Conservation (phyloP, 176 grass and related monocot species). For the Pharus latifolius region DNA sequence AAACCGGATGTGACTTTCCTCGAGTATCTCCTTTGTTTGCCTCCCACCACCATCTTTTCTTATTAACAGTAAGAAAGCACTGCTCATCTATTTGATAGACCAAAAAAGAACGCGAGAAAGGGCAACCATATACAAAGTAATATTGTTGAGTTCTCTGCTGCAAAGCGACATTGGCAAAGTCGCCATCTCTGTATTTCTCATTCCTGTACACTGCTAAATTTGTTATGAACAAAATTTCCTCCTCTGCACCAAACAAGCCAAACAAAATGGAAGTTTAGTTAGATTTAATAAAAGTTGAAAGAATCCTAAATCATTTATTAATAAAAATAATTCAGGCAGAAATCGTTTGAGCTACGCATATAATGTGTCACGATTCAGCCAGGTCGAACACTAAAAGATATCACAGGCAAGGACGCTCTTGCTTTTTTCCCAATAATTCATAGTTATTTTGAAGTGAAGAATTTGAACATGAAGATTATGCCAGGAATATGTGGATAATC, state of each 20-base stretch:
- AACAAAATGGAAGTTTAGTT: not conserved
- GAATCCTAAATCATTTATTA: not conserved
- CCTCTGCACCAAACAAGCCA: constrained; percentile 37
- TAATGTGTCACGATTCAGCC: not conserved
- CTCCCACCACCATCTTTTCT: constrained; percentile 7
- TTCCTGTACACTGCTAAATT: constrained; percentile 33
- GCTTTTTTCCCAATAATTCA: too few relatives aligned
- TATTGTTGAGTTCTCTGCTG: constrained; percentile 1
- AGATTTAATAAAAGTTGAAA: not conserved
- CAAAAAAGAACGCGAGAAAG: constrained; percentile 4
- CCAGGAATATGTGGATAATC: not conserved
- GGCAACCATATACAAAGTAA: constrained; percentile 22
- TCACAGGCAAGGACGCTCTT: not conserved
- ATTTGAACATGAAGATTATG: too few relatives aligned
- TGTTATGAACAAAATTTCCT: constrained; percentile 51
- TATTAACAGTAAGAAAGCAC: constrained; percentile 16
- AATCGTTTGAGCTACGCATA: not conserved
- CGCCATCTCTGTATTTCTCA: not conserved
- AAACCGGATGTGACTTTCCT: constrained; percentile 1
- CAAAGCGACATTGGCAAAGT: constrained; percentile 19
- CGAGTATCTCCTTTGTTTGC: constrained; percentile 10
- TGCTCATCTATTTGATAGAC: not conserved
- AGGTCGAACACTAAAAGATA: not conserved
- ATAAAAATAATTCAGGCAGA: not conserved
- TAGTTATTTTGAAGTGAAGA: too few relatives aligned